Conservation (phyloP, 2,329 filamentous ascomycete genomes). For the Onygenales sp. region DNA sequence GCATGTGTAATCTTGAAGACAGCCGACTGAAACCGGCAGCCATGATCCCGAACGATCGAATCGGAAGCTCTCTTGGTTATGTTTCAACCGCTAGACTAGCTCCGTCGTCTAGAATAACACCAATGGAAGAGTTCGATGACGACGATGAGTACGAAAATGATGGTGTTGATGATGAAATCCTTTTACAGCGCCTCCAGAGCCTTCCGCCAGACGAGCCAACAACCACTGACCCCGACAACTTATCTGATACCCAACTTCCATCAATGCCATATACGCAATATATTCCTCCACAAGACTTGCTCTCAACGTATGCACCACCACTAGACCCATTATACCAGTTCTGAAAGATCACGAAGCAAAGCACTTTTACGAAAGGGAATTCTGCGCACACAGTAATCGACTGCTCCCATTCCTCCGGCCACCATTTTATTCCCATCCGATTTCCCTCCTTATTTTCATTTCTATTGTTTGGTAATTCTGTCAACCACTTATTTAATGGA, state of each 20-base stretch:
- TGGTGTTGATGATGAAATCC: neutral
- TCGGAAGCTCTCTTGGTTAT: neutral
- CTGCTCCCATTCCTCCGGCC: no score
- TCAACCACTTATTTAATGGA: no score
- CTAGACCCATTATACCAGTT: no score
- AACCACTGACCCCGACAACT: neutral
- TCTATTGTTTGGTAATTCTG: no score
- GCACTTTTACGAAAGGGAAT: no score
- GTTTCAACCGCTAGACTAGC: neutral
- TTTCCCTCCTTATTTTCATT: no score
- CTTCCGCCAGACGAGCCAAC: neutral
- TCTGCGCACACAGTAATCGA: no score
- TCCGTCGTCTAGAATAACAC: neutral
- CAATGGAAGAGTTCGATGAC: neutral
- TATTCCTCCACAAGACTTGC: no score
- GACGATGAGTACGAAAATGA: neutral
- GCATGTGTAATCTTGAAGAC: conserved; percentile 4
- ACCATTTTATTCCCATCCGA: no score
- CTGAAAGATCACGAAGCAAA: no score
- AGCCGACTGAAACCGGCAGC: neutral
- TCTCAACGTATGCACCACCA: no score
- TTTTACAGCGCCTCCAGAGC: neutral
- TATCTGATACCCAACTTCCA: neutral
- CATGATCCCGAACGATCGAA: neutral
- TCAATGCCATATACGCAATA: neutral